A percentile compares a stretch with the other conserved stretches of the same genome.
These are phyloP conservation scores for Trichomonascaceae sp. DNA, from an alignment of 1,139 yeast species.

Conservation along the genomic window DNA sequence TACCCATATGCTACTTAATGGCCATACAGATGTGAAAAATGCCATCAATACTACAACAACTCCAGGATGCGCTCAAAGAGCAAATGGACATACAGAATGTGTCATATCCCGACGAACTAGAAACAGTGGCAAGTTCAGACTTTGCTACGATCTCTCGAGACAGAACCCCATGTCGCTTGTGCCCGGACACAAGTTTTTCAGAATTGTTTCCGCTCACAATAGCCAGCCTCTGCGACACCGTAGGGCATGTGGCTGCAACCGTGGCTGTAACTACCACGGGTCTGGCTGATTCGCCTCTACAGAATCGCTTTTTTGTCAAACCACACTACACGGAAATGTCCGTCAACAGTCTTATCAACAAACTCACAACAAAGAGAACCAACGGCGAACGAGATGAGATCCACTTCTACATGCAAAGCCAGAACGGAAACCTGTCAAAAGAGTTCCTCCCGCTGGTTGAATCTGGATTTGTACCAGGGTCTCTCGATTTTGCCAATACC, in stretches of 20 bases:
- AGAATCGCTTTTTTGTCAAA: conserved; percentile 21
- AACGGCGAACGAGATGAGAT: conserved; percentile 3
- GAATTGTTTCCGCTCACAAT: conserved; percentile 14
- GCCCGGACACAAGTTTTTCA: conserved; percentile 11
- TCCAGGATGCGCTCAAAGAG: conserved; percentile 8
- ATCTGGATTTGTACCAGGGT: conserved; percentile 13
- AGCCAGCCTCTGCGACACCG: conserved; percentile 8
- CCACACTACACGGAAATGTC: conserved; percentile 19
- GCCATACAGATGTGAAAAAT: too few relatives aligned
- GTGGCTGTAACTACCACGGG: conserved; percentile 29
- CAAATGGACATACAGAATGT: conserved; percentile 20
- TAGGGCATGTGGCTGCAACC: conserved; percentile 11
- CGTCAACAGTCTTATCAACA: conserved; percentile 16
- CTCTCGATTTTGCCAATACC: conserved; percentile 16
- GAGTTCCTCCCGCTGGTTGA: conserved; percentile 15
- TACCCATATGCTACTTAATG: too few relatives aligned
- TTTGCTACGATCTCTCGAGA: not conserved
- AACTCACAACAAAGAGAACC: conserved; percentile 4
- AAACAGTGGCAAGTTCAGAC: conserved; percentile 3
- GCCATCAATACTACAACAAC: not conserved
- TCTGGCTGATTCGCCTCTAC: conserved; percentile 27
- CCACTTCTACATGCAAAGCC: conserved; percentile 28
- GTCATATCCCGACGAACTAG: conserved; percentile 11
- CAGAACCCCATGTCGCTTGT: conserved; percentile 6
- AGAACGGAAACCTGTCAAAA: conserved; percentile 23